phyloP scores from a whole-genome alignment of 768 basidiomycete species.

The Flagelloscypha sp. region DNA sequence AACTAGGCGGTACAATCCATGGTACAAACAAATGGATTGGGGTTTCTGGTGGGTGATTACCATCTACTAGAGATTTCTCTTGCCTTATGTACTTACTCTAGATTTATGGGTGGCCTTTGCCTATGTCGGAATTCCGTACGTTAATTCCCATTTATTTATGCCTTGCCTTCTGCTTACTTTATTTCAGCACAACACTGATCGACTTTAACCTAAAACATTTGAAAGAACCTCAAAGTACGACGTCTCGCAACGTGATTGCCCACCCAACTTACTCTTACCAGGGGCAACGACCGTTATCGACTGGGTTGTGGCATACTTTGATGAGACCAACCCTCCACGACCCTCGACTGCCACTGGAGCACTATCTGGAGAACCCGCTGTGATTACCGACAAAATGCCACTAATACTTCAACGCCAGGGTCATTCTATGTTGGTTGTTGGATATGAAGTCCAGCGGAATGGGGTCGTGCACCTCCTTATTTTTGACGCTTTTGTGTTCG shows the following conservation, averaged over 20 bases:
- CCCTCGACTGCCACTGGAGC: conserved; percentile 41
- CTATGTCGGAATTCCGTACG: conserved; percentile 77
- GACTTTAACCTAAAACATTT: conserved; percentile 60
- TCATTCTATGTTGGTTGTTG: conserved; percentile 83
- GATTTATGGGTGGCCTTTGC: conserved; percentile 76
- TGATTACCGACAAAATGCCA: conserved; percentile 61
- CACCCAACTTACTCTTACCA: conserved; percentile 10
- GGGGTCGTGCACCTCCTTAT: conserved; percentile 57
- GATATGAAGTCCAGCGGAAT: conserved; percentile 61
- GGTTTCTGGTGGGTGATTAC: conserved; percentile 47
- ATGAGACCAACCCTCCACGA: conserved; percentile 18
- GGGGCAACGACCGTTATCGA: conserved; percentile 45
- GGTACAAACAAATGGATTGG: conserved; percentile 74
- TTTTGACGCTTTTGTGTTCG: conserved; percentile 72
- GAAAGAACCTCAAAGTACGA: conserved; percentile 35
- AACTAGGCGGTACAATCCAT: conserved; percentile 45
- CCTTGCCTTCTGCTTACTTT: conserved; percentile 1
- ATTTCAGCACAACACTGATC: conserved; percentile 45
- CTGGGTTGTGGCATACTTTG: conserved; percentile 77
- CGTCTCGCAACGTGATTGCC: conserved; percentile 1
- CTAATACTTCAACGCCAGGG: conserved; percentile 76
- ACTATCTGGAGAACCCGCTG: conserved; percentile 44
- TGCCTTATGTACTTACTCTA: conserved; percentile 18
- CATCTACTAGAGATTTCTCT: neutral
- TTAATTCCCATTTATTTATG: conserved; percentile 5